phyloP scores from a whole-genome alignment of 768 basidiomycete species.

The Pulveroboletus frians region DNA sequence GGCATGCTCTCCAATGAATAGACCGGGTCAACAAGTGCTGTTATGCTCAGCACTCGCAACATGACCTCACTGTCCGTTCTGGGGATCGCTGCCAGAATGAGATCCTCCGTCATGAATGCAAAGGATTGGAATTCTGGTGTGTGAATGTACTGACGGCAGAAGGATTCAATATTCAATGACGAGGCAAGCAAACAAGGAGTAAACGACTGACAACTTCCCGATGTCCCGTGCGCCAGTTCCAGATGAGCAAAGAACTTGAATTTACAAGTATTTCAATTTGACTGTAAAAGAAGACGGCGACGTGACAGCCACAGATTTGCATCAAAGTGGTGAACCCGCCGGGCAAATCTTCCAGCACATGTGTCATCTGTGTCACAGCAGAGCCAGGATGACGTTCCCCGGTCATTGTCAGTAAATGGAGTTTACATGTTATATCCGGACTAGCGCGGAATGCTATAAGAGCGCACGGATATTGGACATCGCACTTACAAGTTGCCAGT shows the following conservation, averaged over 20 bases:
- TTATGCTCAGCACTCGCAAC: constrained; percentile 20
- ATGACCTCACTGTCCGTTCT: constrained; percentile 1
- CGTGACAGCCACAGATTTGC: constrained; percentile 28
- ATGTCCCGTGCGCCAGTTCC: constrained; percentile 33
- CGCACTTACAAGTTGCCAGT: constrained; percentile 17
- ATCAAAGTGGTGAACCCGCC: constrained; percentile 20
- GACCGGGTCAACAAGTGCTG: background rate
- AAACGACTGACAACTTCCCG: constrained; percentile 25
- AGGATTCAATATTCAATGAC: constrained; percentile 8
- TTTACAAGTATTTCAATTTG: too few species aligned
- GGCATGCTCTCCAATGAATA: constrained; percentile 10
- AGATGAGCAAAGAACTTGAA: constrained; percentile 24
- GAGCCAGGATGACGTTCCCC: constrained; percentile 27
- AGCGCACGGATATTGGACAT: background rate
- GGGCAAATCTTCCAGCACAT: constrained; percentile 1
- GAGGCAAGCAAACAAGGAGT: background rate
- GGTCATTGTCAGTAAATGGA: constrained; percentile 30
- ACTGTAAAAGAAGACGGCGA: constrained; percentile 28
- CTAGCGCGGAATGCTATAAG: constrained; percentile 11
- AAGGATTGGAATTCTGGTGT: constrained; percentile 27
- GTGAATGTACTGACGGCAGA: constrained; percentile 16
- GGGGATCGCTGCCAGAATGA: constrained; percentile 21
- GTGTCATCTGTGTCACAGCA: constrained; percentile 11
- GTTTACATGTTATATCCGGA: constrained; percentile 13
- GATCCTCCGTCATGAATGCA: constrained; percentile 31